Evolutionary conservation across 768 basidiomycete species (phyloP).

Genomic region (Tulasnella sp.): DNA sequence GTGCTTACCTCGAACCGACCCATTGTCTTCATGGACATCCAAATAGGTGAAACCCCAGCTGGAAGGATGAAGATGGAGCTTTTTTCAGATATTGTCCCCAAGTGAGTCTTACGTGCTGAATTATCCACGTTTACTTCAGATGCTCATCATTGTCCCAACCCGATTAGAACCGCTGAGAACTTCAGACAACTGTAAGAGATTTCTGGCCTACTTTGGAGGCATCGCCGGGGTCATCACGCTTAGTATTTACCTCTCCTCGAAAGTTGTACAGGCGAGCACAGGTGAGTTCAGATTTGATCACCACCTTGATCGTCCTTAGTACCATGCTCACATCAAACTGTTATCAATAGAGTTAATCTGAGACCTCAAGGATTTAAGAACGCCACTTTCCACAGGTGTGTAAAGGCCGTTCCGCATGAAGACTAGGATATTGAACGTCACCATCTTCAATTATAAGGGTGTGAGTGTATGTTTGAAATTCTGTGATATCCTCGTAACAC

Average conservation of each 20-base stretch:
- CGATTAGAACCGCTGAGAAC: slow-evolving; percentile 84
- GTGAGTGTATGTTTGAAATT: slow-evolving; percentile 9
- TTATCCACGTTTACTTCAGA: background rate
- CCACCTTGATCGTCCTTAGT: background rate
- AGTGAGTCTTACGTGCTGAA: slow-evolving; percentile 47
- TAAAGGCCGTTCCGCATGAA: background rate
- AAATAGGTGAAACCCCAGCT: slow-evolving; percentile 92
- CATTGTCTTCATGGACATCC: slow-evolving; percentile 93
- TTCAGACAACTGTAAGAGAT: slow-evolving; percentile 73
- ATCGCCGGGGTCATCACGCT: no score
- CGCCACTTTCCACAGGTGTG: slow-evolving; percentile 85
- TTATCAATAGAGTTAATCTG: slow-evolving; percentile 51
- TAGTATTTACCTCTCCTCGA: no score
- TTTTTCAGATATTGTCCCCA: slow-evolving; percentile 91
- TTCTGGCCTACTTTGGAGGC: no score
- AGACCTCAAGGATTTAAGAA: slow-evolving; percentile 86
- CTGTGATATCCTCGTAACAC: slow-evolving; percentile 4
- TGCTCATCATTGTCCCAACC: background rate
- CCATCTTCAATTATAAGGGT: slow-evolving; percentile 18
- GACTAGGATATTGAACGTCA: background rate
- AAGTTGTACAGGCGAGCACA: slow-evolving; percentile 78
- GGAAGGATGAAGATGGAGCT: slow-evolving; percentile 96
- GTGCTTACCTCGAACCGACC: slow-evolving; percentile 41
- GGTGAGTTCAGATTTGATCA: slow-evolving; percentile 35
- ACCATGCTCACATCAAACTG: background rate